Percentiles rank a stretch among this genome's conserved stretches.
Evolutionary conservation across 768 basidiomycete species (phyloP).

Genomic region (Kwoniella newhampshirensis): DNA sequence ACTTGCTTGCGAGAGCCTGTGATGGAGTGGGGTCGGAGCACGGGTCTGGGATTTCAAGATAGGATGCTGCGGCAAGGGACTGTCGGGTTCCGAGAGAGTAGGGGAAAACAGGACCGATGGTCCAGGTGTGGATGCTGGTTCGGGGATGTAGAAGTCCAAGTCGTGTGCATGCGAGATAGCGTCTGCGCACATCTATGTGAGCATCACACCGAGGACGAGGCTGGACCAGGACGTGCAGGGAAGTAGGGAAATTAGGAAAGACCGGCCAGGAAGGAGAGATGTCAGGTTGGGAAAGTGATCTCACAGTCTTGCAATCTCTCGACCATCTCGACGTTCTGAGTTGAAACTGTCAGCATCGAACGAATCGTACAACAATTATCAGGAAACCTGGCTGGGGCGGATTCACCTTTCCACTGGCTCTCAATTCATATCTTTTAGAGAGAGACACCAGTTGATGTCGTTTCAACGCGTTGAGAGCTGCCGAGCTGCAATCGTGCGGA

Average conservation of each 20-base stretch:
- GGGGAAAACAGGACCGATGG: constrained; percentile 2
- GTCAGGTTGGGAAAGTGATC: no score
- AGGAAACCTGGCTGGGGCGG: no score
- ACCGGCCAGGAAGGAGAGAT: neutral
- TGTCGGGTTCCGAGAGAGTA: neutral
- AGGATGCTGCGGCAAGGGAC: neutral
- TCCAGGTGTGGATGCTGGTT: constrained; percentile 24
- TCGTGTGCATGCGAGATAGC: constrained; percentile 23
- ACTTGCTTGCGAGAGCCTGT: constrained; percentile 6
- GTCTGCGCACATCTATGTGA: constrained; percentile 7
- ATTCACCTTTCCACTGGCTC: constrained; percentile 44
- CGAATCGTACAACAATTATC: no score
- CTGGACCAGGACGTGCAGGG: neutral
- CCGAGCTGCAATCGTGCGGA: constrained; percentile 20
- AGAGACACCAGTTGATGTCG: constrained; percentile 45
- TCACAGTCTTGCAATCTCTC: constrained; percentile 39
- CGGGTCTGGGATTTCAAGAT: neutral
- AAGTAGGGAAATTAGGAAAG: neutral
- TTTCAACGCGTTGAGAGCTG: constrained; percentile 43
- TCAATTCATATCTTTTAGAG: constrained; percentile 44
- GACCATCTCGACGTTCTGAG: constrained; percentile 43
- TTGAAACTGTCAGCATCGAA: no score
- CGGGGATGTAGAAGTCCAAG: constrained; percentile 20
- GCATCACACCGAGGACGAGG: neutral
- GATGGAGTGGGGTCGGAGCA: constrained; percentile 12